Evolutionary conservation across 1,139 yeast species (phyloP), one percentile per base, ranked within the genome.

Genomic region (Pichia sp.): DNA sequence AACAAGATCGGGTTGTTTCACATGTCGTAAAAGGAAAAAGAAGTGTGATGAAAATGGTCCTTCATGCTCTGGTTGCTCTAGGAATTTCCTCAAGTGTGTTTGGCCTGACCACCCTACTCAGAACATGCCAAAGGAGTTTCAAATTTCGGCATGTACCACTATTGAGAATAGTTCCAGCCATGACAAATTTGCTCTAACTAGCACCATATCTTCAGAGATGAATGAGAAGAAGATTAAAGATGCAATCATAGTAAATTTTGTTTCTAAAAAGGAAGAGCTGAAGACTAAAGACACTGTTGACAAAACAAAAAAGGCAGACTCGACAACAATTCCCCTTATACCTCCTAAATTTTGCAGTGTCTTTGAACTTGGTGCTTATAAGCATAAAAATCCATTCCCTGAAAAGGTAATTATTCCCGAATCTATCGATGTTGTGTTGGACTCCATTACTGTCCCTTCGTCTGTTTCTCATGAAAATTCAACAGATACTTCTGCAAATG

Each of bases 21-120:
- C 72, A 18, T 70, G 77, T 47, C 60, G 76, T 28, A 64, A 63
- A 43, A 59, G 75, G 42, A 70, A 69, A 62, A 71, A 71, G 65
- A 71, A 71, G 56, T 71, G 77, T 52, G 71, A 71, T 50, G 76
- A 71, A 49, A 44, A 35, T 1, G 59, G 50, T 19, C 72, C 72
- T 1, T 49, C 54, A 1, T 69, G 74, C 41, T 51, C 59, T 2
- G 69, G 67, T 1, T 68, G 72, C 49, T 45, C 59, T 17, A 50
- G 68, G 15, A 69, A 68, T 44, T 58, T 62, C 24, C 52, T 68
- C 35, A 49, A 58, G 34, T 71, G 76, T 50, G 54, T 59, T 8
- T 69, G 72, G 68, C 73, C 74, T 1, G 51, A 52, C 3, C 45
- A 54, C 18, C 44, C 44, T 2, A 57, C 57, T 11, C 65, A 63